These are phyloP conservation scores for Aspergillus oerlinghausenensis DNA, from an alignment of 2,329 filamentous ascomycete species.

Conservation along the genomic window DNA sequence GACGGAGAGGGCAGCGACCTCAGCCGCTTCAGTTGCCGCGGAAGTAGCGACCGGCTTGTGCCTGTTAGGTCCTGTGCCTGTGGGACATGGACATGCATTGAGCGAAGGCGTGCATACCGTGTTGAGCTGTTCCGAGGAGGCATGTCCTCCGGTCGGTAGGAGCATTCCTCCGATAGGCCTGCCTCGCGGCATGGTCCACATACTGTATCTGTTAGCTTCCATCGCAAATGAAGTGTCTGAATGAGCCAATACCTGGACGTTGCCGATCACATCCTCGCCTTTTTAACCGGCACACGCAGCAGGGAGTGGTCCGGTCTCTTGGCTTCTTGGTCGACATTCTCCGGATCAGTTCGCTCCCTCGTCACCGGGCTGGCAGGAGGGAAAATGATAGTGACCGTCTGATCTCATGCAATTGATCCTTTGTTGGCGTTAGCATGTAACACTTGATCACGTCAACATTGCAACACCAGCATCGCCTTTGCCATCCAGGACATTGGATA, in stretches of 20 bases:
- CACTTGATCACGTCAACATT: background rate
- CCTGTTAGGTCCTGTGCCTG: too few species aligned
- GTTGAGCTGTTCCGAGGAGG: background rate
- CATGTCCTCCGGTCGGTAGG: constrained; percentile 10
- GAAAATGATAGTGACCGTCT: background rate
- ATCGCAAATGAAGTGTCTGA: background rate
- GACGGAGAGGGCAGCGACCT: background rate
- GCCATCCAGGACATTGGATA: background rate
- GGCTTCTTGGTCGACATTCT: background rate
- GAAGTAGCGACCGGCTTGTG: background rate
- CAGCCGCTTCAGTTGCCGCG: background rate
- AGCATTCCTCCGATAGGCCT: constrained; percentile 4
- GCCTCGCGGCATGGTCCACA: constrained; percentile 4
- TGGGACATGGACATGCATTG: background rate
- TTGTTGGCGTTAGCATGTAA: background rate
- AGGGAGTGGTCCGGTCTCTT: background rate
- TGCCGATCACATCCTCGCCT: background rate
- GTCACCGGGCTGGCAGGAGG: background rate
- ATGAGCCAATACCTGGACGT: background rate
- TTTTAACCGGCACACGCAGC: constrained; percentile 3
- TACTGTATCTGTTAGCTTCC: background rate
- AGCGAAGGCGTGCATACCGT: background rate
- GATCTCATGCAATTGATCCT: background rate
- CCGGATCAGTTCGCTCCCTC: background rate
- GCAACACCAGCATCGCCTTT: background rate